Conservation (phyloP, 2,329 filamentous ascomycete species). For the Fusarium nelsonii region DNA sequence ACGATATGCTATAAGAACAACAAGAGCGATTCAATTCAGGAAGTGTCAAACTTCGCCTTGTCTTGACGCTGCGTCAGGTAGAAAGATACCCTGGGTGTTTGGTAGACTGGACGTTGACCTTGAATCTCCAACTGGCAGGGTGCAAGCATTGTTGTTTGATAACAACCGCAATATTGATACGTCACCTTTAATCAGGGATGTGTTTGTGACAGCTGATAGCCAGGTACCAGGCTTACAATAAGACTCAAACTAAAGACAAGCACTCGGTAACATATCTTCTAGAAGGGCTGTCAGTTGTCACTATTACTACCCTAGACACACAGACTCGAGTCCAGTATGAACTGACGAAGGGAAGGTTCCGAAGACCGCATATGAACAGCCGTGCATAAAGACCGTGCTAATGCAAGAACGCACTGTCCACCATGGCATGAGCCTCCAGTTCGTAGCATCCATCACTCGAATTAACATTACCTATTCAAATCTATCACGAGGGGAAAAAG, state of each 20-base stretch:
- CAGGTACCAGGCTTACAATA: constrained; percentile 4
- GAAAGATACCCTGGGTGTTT: neutral
- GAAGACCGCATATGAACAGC: constrained; percentile 18
- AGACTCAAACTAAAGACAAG: neutral
- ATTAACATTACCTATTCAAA: constrained; percentile 22
- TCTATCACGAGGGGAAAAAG: constrained; percentile 18
- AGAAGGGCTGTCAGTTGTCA: neutral
- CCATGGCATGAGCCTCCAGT: constrained; percentile 23
- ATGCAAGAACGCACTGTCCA: constrained; percentile 27
- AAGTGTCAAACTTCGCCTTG: neutral
- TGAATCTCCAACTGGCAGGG: neutral
- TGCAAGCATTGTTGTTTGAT: neutral
- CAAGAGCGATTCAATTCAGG: neutral
- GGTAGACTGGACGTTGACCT: neutral
- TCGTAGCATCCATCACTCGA: constrained; percentile 17
- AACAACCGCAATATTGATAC: neutral
- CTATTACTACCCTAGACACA: neutral
- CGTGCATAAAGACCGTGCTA: constrained; percentile 34
- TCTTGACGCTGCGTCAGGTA: neutral
- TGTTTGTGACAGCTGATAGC: neutral
- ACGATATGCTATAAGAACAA: neutral
- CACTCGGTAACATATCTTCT: neutral
- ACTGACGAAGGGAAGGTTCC: neutral
- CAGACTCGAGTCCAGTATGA: too few species aligned
- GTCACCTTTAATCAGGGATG: constrained; percentile 5